phyloP scores from a whole-genome alignment of 2,329 filamentous ascomycete genomes.

The Nigrospora osmanthi region DNA sequence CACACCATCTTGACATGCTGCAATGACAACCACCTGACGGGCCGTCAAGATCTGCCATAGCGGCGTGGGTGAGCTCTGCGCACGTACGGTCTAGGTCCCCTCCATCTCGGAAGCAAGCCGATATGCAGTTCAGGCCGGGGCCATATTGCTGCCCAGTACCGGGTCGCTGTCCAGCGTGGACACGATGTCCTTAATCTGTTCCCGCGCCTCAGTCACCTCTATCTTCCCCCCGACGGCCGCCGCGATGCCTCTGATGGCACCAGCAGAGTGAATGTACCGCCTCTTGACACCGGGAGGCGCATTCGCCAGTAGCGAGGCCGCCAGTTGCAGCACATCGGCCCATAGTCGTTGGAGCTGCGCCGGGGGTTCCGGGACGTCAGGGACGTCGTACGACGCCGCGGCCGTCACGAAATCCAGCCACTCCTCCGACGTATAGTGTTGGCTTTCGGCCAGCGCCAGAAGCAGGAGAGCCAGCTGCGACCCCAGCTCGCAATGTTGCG shows the following conservation, averaged over 20 bases:
- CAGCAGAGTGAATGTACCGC: conserved; percentile 43
- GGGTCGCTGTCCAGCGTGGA: background rate
- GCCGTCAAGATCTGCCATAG: too few species aligned
- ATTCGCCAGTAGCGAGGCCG: conserved; percentile 39
- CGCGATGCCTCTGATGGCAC: conserved; percentile 41
- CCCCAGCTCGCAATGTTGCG: conserved; percentile 29
- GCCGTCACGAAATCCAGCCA: conserved; percentile 50
- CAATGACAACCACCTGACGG: too few species aligned
- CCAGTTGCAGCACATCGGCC: conserved; percentile 47
- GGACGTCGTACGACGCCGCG: conserved; percentile 39
- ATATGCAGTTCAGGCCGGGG: too few species aligned
- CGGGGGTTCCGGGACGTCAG: conserved; percentile 15
- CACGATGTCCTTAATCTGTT: conserved; percentile 6
- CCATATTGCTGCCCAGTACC: background rate
- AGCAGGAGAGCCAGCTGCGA: conserved; percentile 49
- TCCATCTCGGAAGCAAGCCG: too few species aligned
- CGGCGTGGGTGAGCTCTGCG: too few species aligned
- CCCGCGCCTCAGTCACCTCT: conserved; percentile 2
- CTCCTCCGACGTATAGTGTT: conserved; percentile 37
- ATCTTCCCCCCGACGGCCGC: conserved; percentile 24
- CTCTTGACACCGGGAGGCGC: conserved; percentile 37
- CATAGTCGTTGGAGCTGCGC: conserved; percentile 41
- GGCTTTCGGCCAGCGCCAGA: conserved; percentile 40
- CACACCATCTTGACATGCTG: too few species aligned
- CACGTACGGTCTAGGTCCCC: too few species aligned